Conservation (phyloP, 352 stramenopile genomes). For the Phytophthora pini region DNA sequence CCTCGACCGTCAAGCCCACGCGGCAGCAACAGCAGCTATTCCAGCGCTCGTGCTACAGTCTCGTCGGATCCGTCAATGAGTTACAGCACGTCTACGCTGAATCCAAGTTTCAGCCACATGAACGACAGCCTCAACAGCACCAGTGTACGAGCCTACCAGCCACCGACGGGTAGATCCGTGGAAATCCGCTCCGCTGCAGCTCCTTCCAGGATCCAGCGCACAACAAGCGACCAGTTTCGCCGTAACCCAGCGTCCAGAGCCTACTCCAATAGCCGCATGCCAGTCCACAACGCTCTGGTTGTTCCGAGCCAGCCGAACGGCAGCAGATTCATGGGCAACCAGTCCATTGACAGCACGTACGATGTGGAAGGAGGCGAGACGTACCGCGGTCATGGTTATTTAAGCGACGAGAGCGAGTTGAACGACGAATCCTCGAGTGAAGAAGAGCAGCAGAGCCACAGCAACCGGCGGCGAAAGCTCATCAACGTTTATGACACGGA, state of each 20-base stretch:
- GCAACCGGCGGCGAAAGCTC: constrained; percentile 10
- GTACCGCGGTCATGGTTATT: constrained; percentile 33
- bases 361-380: constrained; percentile 32
- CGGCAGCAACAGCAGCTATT: constrained; percentile 34
- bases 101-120: constrained; percentile 4
- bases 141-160: constrained; percentile 19
- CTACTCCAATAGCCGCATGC: constrained; percentile 11
- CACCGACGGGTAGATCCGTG: constrained; percentile 23
- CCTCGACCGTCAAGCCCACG: constrained; percentile 22
- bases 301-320: constrained; percentile 11
- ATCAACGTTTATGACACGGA: constrained; percentile 44
- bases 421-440: constrained; percentile 33
- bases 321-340: constrained; percentile 14
- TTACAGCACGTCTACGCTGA: constrained; percentile 21
- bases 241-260: constrained; percentile 15
- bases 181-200: constrained; percentile 16
- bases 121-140: constrained; percentile 21
- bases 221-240: constrained; percentile 18
- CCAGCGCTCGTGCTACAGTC: constrained; percentile 23
- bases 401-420: constrained; percentile 33
- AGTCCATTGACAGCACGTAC: constrained; percentile 44
- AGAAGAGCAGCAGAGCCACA: constrained; percentile 21
- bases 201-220: constrained; percentile 14
- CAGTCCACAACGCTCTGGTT: background rate
- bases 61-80: constrained; percentile 30